A percentile compares a stretch with the other conserved stretches of the same genome.
phyloP scores from a whole-genome alignment of 2,329 filamentous ascomycete species.

The Dryadomyces sulphureus region DNA sequence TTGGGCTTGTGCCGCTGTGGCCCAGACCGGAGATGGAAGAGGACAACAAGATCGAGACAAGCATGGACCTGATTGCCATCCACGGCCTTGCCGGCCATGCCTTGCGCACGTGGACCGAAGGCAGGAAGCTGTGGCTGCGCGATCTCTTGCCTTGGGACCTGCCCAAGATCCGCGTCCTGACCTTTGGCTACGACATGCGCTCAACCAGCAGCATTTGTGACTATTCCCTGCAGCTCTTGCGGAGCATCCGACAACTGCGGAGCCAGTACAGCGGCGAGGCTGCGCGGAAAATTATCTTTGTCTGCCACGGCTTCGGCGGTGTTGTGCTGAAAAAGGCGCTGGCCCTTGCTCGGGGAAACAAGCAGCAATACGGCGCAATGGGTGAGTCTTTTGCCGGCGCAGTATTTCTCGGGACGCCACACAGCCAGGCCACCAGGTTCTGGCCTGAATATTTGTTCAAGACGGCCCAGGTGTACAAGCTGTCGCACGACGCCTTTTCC shows the following conservation, averaged over 20 bases:
- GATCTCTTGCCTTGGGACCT: background rate
- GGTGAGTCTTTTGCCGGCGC: background rate
- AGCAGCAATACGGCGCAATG: background rate
- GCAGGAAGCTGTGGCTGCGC: background rate
- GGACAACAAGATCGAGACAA: background rate
- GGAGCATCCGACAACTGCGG: background rate
- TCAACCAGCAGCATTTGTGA: too few species aligned
- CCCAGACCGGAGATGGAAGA: background rate
- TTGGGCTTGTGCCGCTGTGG: background rate
- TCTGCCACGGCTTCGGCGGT: background rate
- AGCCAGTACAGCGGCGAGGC: background rate
- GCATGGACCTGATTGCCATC: background rate
- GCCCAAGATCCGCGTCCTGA: background rate
- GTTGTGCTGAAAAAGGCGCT: background rate
- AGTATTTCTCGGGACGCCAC: background rate
- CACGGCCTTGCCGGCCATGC: background rate
- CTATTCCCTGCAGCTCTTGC: background rate
- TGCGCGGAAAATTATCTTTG: background rate
- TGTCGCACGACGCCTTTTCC: background rate
- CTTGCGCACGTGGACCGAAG: background rate
- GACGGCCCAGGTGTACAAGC: background rate
- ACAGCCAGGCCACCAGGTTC: background rate
- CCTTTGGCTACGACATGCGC: background rate
- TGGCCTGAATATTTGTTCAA: background rate
- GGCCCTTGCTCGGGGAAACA: background rate